Conservation (phyloP, 495 filamentous ascomycete genomes). For the Penicillium alfredii region DNA sequence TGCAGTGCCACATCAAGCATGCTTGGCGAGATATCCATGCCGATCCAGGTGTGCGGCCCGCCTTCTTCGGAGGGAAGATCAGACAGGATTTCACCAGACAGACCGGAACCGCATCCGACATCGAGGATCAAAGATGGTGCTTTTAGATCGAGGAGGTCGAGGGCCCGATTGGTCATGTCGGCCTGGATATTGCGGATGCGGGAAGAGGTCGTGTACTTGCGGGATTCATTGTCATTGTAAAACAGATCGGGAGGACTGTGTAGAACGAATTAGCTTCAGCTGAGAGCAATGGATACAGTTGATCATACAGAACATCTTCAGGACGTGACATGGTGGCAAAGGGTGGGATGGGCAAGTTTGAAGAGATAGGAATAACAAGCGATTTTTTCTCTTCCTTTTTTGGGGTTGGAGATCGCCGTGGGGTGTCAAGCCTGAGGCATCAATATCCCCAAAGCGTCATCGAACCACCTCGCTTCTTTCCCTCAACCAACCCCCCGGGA, state of each 20-base stretch:
- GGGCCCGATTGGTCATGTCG: slow-evolving; percentile 86
- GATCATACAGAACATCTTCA: slow-evolving; percentile 75
- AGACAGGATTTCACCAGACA: slow-evolving; percentile 89
- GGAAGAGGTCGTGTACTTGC: slow-evolving; percentile 95
- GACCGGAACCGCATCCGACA: slow-evolving; percentile 89
- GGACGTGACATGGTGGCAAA: slow-evolving; percentile 78
- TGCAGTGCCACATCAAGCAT: slow-evolving; percentile 93
- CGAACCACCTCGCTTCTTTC: no score
- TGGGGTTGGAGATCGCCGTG: slow-evolving; percentile 8
- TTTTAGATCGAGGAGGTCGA: slow-evolving; percentile 79
- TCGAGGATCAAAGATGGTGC: slow-evolving; percentile 85
- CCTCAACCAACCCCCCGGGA: no score
- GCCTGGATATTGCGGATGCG: slow-evolving; percentile 94
- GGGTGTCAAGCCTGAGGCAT: slow-evolving; percentile 34
- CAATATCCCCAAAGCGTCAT: slow-evolving; percentile 2
- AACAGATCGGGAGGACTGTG: slow-evolving; percentile 85
- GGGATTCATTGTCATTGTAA: slow-evolving; percentile 91
- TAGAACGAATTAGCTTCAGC: slow-evolving; percentile 3
- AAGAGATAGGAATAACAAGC: no score
- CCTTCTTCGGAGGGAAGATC: slow-evolving; percentile 57
- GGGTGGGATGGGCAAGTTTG: slow-evolving; percentile 1
- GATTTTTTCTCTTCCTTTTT: slow-evolving; percentile 14
- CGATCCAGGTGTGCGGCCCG: slow-evolving; percentile 87
- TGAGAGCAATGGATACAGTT: background rate
- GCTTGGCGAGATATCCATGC: slow-evolving; percentile 87